Percentiles rank a stretch among this genome's conserved stretches.
These are phyloP conservation scores for Coniochaeta hoffmannii DNA, from an alignment of 2,329 filamentous ascomycete genomes.

Conservation along the genomic window DNA sequence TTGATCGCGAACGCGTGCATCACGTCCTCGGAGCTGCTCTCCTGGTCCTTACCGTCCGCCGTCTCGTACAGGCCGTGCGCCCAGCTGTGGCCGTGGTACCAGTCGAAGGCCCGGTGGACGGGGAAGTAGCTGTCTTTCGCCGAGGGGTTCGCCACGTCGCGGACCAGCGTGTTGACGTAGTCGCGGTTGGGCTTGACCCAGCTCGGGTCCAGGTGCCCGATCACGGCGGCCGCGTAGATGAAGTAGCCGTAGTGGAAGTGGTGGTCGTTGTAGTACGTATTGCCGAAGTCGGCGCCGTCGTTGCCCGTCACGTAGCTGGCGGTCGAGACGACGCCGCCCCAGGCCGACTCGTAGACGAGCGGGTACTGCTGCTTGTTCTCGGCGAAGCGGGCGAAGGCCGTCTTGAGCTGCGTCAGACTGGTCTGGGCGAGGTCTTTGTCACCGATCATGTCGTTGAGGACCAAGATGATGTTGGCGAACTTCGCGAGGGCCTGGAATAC, in stretches of 20 bases:
- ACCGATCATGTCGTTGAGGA: constrained; percentile 54
- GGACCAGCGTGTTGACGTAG: constrained; percentile 76
- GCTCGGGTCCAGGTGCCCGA: constrained; percentile 66
- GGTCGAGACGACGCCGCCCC: constrained; percentile 75
- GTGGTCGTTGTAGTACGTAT: constrained; percentile 74
- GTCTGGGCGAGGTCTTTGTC: constrained; percentile 48
- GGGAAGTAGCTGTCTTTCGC: constrained; percentile 68
- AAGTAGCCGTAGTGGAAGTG: constrained; percentile 83
- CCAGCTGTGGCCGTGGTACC: constrained; percentile 93
- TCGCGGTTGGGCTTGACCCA: constrained; percentile 70
- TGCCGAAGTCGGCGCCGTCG: constrained; percentile 75
- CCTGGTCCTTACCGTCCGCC: constrained; percentile 71
- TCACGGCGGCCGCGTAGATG: constrained; percentile 76
- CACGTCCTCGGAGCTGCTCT: constrained; percentile 84
- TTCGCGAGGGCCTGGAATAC: constrained; percentile 57
- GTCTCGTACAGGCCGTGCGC: constrained; percentile 70
- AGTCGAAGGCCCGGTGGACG: constrained; percentile 79
- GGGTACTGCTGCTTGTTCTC: constrained; percentile 61
- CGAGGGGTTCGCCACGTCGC: constrained; percentile 75
- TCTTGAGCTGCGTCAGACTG: constrained; percentile 56
- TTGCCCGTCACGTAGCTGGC: constrained; percentile 66
- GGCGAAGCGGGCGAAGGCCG: constrained; percentile 58
- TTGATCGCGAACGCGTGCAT: constrained; percentile 84
- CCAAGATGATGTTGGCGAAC: constrained; percentile 63
- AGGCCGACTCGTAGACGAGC: constrained; percentile 58